Evolutionary conservation across 345 rosid genomes (phyloP).

Genomic region (Brassica rapa): DNA sequence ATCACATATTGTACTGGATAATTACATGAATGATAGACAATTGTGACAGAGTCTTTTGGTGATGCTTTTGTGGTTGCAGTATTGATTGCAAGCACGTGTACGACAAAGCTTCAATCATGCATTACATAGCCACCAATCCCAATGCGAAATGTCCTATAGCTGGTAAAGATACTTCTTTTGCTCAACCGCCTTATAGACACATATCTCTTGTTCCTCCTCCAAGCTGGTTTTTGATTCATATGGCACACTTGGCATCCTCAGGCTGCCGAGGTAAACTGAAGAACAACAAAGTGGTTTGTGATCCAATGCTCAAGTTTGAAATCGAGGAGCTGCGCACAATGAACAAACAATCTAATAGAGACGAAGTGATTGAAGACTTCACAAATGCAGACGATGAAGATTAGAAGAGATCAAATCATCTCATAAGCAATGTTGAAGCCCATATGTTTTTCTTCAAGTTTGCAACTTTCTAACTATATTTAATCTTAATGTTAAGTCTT

Average conservation of each 20-base stretch:
- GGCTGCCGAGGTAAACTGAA: slow-evolving; percentile 70
- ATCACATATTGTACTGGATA: neutral
- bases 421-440: neutral
- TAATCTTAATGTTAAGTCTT: neutral
- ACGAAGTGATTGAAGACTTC: slow-evolving; percentile 71
- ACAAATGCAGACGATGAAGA: slow-evolving; percentile 49
- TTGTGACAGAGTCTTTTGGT: slow-evolving; percentile 3
- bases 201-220: slow-evolving; percentile 4
- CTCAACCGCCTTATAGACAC: too few species aligned
- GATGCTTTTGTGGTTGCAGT: slow-evolving; percentile 48
- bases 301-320: slow-evolving; percentile 60
- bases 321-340: slow-evolving; percentile 67
- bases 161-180: slow-evolving; percentile 45
- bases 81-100: slow-evolving; percentile 85
- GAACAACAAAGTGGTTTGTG: slow-evolving; percentile 53
- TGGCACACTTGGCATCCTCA: slow-evolving; percentile 31
- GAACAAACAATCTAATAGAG: slow-evolving; percentile 46
- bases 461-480: neutral
- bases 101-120: slow-evolving; percentile 57
- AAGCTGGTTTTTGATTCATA: slow-evolving; percentile 21
- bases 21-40: slow-evolving; percentile 6
- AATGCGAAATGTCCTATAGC: slow-evolving; percentile 63
- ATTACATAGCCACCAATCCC: slow-evolving; percentile 47
- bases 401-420: slow-evolving; percentile 23
- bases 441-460: neutral